Evolutionary conservation across 108 stramenopile genomes (phyloP), one percentile per base, ranked within the genome.

Genomic region (Fragilaria radians): DNA sequence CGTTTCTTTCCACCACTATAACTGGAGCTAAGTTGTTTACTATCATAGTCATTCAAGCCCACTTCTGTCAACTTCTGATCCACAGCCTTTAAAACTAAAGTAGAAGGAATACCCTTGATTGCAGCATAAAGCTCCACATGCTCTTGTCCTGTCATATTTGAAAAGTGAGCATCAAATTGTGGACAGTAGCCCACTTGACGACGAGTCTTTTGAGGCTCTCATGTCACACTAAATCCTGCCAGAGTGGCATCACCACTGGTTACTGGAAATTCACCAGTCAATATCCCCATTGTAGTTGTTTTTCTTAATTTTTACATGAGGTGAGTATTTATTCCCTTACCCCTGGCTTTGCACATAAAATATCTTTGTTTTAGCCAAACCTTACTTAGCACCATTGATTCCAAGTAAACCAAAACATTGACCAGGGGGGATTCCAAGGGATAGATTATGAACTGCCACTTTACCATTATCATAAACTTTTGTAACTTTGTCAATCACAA

Each of bases 151-250:
- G 92, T 95, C 74, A 96, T 86, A 28, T 84, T 88, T 45, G 78
- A 81, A 51, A 90, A 84, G 26, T 93, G 79, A 0, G 94, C 92
- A 61, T 96, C 95, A 7, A 93, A 91, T 64, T 96, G 95, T 19
- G 95, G 95, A 71, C 95, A 96, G 36, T 86, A 94, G 31, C 93
- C 93, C 46, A 94, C 74, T n/a, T 46, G 24, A 4, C 52, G 59
- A 32, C 73, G 60, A 1, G 72, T 75, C 46, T 75, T 75, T 52
- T 71, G 68, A 26, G 82, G 73, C 49, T 88, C 70, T 3, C 46
- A 57, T 51, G 85, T 90, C 7, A 92, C 70, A 36, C 63, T 68
- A 36, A 59, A 77, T 27, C 91, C 83, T 1, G 66, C 74, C 17
- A 96, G 62, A 21, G 58, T 48, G 1, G 93, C 93, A 49, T 81